Evolutionary conservation across 176 grass and related monocot genomes (phyloP).

Genomic region (Typha latifolia): DNA sequence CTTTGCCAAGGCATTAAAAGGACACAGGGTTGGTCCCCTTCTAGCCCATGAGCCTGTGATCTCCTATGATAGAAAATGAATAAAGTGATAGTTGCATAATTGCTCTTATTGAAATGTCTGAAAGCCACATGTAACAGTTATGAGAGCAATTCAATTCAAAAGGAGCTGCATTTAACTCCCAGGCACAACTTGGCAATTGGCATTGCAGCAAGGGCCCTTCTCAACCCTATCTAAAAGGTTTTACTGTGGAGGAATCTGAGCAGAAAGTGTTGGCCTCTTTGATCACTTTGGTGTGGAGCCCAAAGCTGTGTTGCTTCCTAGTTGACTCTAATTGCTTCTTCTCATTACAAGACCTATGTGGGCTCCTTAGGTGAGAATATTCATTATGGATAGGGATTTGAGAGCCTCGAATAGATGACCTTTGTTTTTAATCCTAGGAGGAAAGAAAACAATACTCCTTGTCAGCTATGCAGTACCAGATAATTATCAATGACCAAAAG

Average conservation of each 20-base stretch:
- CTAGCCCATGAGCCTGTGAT: too few species aligned
- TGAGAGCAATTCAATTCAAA: neutral
- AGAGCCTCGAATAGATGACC: neutral
- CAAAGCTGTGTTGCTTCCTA: constrained; percentile 1
- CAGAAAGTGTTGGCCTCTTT: neutral
- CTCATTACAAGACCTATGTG: neutral
- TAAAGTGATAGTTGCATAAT: neutral
- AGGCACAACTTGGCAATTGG: neutral
- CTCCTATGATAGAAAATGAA: too few species aligned
- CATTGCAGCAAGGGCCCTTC: neutral
- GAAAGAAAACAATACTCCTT: neutral
- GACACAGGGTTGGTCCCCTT: too few species aligned
- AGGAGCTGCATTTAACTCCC: neutral
- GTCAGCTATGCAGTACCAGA: too few species aligned
- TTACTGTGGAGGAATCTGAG: neutral
- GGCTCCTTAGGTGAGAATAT: neutral
- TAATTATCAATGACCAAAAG: too few species aligned
- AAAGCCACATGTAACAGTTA: neutral
- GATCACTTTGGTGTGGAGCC: neutral
- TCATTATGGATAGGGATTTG: neutral
- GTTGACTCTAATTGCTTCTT: neutral
- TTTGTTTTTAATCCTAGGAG: neutral
- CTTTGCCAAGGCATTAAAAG: too few species aligned
- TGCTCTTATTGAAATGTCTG: neutral
- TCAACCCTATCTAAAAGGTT: neutral